phyloP scores from a whole-genome alignment of 2,329 filamentous ascomycete species.

The Diaporthe destruens region DNA sequence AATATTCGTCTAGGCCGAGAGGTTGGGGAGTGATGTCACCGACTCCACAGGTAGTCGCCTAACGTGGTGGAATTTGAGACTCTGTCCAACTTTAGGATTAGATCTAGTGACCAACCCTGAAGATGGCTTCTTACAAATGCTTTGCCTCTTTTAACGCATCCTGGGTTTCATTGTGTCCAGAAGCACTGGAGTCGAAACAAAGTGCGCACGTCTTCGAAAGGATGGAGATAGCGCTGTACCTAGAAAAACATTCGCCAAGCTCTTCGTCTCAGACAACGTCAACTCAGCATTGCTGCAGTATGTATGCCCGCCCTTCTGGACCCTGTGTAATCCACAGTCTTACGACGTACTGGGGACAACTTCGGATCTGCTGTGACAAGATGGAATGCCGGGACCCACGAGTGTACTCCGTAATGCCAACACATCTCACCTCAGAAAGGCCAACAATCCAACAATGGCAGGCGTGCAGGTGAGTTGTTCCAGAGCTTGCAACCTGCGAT shows the following conservation, averaged over 20 bases:
- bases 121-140: not conserved
- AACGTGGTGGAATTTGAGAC: not conserved
- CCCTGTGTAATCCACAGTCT: not conserved
- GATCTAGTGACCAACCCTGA: fast-evolving
- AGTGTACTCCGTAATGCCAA: constrained; percentile 4
- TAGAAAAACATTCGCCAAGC: not conserved
- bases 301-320: not conserved
- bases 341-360: not conserved
- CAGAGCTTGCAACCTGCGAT: not conserved
- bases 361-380: not conserved
- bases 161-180: too few species aligned
- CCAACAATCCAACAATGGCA: not conserved
- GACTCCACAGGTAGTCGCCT: constrained; percentile 18
- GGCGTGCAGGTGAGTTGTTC: not conserved
- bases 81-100: not conserved
- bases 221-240: not conserved
- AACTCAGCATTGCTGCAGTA: not conserved
- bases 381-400: not conserved
- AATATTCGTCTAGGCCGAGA: not conserved
- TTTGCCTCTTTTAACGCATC: too few species aligned
- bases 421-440: not conserved
- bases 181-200: too few species aligned
- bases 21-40: constrained; percentile 9
- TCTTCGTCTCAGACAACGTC: not conserved
- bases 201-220: too few species aligned